Evolutionary conservation across 345 rosid genomes (phyloP), one percentile per base, ranked within the genome.

Genomic region (Leavenworthia alabamica): DNA sequence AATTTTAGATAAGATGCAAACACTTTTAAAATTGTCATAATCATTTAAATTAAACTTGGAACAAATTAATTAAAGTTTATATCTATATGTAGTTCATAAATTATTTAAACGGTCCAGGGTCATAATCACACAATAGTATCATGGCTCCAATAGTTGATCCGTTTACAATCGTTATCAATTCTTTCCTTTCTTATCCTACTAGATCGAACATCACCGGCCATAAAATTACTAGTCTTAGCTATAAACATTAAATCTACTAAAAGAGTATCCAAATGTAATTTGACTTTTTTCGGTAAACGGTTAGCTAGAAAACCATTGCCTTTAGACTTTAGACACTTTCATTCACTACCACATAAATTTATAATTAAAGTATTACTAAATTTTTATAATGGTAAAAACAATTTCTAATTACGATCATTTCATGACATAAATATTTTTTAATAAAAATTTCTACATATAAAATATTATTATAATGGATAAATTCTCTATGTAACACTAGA

Each of bases 71-170:
- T 19, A 9, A 15, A 11, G 13, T 37, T 47, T 32, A 11, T 49
- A 41, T 26, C 16, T 39, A 14, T 13, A 10, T 11, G 5, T 50
- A 59, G 54, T 8, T 54, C 31, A 43, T 32, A 33, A 1, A 32
- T 42, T 12, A 23, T 59, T 69, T 12, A 13, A 27, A 46, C 8
- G 8, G 62, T 70, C 62, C 44, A 53, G 8, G 20, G 68, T 61
- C 68, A 37, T 39, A 61, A 46, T 70, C 73, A 69, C 50, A 37
- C 56, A 37, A 44, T 54, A 35, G 24, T 31, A 68, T 43, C 60
- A 51, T 42, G 46, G 41, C 42, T 69, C 26, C 68, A 61, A 60
- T 44, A 53, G 24, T 53, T 44, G 56, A 55, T 53, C 35, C 50
- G 36, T 28, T 45, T 45, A 44, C 56, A 39, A 36, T 15, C 63